A percentile compares a stretch with the other conserved stretches of the same genome.
These are phyloP conservation scores for Uromyces viciae-fabae DNA, from an alignment of 1,284 basidiomycete genomes.

Conservation along the genomic window DNA sequence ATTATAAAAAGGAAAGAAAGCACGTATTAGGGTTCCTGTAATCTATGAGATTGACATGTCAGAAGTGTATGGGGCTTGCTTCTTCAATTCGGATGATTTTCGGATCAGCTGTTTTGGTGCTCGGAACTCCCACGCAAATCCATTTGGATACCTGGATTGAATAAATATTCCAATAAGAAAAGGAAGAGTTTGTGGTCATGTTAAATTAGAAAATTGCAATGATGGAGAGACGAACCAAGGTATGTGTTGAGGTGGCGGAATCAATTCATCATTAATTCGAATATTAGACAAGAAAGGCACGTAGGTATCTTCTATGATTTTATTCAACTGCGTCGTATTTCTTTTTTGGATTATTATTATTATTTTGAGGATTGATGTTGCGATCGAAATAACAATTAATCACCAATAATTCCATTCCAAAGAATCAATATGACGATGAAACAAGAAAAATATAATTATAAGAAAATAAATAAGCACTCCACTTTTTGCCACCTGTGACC, in stretches of 20 bases:
- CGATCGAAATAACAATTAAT: background rate
- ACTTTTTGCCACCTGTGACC: slow-evolving; percentile 82
- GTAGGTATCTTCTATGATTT: slow-evolving; percentile 30
- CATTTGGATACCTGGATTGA: slow-evolving; percentile 75
- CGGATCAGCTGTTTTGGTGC: slow-evolving; percentile 84
- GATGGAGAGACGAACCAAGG: slow-evolving; percentile 1
- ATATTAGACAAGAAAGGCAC: slow-evolving; percentile 32
- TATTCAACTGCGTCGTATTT: slow-evolving; percentile 22
- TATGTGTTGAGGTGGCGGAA: slow-evolving; percentile 35
- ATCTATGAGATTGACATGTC: too few species aligned
- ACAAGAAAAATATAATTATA: background rate
- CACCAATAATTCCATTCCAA: background rate
- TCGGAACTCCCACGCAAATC: slow-evolving; percentile 91
- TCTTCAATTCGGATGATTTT: slow-evolving; percentile 88
- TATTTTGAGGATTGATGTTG: too few species aligned
- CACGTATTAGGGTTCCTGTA: background rate
- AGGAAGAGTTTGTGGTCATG: background rate
- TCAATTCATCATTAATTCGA: slow-evolving; percentile 23
- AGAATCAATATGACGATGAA: background rate
- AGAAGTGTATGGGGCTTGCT: slow-evolving; percentile 51
- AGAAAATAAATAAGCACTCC: slow-evolving; percentile 52
- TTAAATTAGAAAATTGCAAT: background rate
- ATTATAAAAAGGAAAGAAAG: background rate
- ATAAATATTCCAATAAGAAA: background rate
- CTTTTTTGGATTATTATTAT: too few species aligned